Percentiles rank a stretch among this genome's conserved stretches.
These are phyloP conservation scores for Trypanosomatidae sp. DNA, from an alignment of 208 protist genomes.

Conservation along the genomic window DNA sequence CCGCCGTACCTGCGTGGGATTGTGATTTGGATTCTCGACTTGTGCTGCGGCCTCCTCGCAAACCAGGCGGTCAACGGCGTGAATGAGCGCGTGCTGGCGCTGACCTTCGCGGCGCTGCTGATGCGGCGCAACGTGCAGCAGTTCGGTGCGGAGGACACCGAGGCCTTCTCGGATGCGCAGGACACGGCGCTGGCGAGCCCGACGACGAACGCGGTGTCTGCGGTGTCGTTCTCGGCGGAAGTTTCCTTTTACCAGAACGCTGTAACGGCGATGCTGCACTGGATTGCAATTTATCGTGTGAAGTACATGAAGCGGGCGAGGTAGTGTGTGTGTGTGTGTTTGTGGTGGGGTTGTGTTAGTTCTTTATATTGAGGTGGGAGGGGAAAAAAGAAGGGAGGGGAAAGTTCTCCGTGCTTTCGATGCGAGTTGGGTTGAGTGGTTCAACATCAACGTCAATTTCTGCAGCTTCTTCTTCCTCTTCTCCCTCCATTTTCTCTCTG, in stretches of 20 bases:
- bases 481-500: too few species aligned
- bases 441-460: too few species aligned
- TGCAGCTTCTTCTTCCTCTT: too few species aligned
- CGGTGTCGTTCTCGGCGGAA: constrained; percentile 32
- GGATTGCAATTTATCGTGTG: constrained; percentile 58
- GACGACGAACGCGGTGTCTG: too few species aligned
- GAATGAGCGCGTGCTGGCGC: constrained; percentile 61
- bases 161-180: constrained; percentile 27
- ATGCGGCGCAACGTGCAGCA: constrained; percentile 27
- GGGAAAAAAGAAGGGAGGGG: not conserved
- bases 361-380: too few species aligned
- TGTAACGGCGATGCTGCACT: constrained; percentile 64
- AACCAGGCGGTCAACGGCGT: constrained; percentile 67
- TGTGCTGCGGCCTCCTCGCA: constrained; percentile 69
- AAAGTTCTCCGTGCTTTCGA: too few species aligned
- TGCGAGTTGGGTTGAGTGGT: too few species aligned
- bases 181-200: constrained; percentile 4
- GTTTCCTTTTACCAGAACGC: constrained; percentile 46
- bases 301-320: constrained; percentile 35
- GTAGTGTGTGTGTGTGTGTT: too few species aligned
- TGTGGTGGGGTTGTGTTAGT: too few species aligned
- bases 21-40: constrained; percentile 69
- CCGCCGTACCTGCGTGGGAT: constrained; percentile 65
- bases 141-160: constrained; percentile 7
- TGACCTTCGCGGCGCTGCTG: constrained; percentile 79